Evolutionary conservation across 2,329 filamentous ascomycete species (phyloP).

Genomic region (Diaporthe velutina): DNA sequence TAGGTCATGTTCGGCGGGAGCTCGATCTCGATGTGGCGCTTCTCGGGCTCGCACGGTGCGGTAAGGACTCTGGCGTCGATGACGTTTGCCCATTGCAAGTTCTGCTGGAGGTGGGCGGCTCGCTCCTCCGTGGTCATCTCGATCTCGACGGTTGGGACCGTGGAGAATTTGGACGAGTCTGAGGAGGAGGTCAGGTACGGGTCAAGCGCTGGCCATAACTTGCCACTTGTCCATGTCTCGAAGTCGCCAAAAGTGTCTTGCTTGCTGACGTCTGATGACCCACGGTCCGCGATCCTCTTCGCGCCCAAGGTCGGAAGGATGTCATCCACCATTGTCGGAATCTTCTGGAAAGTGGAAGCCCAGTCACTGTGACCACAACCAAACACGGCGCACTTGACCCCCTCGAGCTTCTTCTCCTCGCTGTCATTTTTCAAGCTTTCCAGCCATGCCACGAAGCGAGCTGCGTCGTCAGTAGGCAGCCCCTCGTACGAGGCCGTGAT

Average conservation of each 20-base stretch:
- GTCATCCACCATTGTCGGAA: slow-evolving; percentile 72
- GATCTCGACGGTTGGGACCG: slow-evolving; percentile 48
- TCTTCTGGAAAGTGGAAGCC: slow-evolving; percentile 72
- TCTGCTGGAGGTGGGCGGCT: slow-evolving; percentile 69
- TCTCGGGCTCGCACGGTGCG: slow-evolving; percentile 62
- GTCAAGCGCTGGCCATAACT: slow-evolving; percentile 61
- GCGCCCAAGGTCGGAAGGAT: slow-evolving; percentile 61
- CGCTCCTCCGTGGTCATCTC: slow-evolving; percentile 64
- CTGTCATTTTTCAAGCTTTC: slow-evolving; percentile 55
- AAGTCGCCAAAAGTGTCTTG: slow-evolving; percentile 74
- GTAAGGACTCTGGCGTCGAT: slow-evolving; percentile 63
- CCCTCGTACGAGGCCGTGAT: slow-evolving; percentile 80
- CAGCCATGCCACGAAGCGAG: slow-evolving; percentile 76
- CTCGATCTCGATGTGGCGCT: slow-evolving; percentile 75
- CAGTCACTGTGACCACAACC: slow-evolving; percentile 72
- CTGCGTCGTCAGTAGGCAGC: slow-evolving; percentile 77
- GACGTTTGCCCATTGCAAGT: slow-evolving; percentile 71
- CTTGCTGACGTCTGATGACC: slow-evolving; percentile 68
- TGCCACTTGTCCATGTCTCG: slow-evolving; percentile 72
- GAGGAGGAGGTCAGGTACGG: slow-evolving; percentile 47
- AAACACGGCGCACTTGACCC: slow-evolving; percentile 75
- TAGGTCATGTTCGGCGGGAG: slow-evolving; percentile 77
- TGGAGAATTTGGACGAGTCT: slow-evolving; percentile 17
- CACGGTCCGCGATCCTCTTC: slow-evolving; percentile 59
- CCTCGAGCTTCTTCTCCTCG: slow-evolving; percentile 58